Percentiles rank a stretch among this genome's conserved stretches.
Evolutionary conservation across 106 monocot genomes (phyloP).

Genomic region (Agapanthus africanus): DNA sequence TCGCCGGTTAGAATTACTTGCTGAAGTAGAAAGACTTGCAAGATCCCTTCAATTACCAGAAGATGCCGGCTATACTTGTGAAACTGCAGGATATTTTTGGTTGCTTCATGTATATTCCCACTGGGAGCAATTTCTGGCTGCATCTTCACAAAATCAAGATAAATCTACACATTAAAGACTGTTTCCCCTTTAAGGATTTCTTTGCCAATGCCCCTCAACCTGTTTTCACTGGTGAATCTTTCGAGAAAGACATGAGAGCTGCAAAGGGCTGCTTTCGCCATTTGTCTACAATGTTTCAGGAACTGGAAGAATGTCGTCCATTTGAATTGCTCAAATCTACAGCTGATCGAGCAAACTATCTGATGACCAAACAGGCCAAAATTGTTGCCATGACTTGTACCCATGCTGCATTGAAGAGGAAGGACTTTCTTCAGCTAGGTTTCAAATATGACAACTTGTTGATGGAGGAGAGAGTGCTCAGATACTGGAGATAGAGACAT

Average conservation of each 20-base stretch:
- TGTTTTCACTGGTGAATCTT: conserved; percentile 73
- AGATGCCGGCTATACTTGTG: conserved; percentile 96
- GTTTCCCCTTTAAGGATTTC: conserved; percentile 78
- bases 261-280: conserved; percentile 94
- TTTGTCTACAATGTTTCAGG: conserved; percentile 93
- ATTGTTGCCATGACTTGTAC: conserved; percentile 99
- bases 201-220: conserved; percentile 66
- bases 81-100: conserved; percentile 99
- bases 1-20: conserved; percentile 68
- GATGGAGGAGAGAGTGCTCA: conserved; percentile 99
- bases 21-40: conserved; percentile 91
- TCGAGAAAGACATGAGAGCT: conserved; percentile 89
- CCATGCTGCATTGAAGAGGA: conserved; percentile 95
- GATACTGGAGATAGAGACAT: conserved; percentile 97
- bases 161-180: conserved; percentile 71
- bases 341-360: conserved; percentile 97
- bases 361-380: conserved; percentile 99
- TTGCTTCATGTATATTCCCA: conserved; percentile 90
- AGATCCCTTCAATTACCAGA: conserved; percentile 83
- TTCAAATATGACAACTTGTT: conserved; percentile 97
- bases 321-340: conserved; percentile 95
- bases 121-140: conserved; percentile 96
- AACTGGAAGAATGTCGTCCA: conserved; percentile 93
- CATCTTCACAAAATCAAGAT: conserved; percentile 64
- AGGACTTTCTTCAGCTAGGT: conserved; percentile 91